Base-by-base conservation (phyloP, 2,329 filamentous ascomycete species). In the Penicillium sp. region DNA sequence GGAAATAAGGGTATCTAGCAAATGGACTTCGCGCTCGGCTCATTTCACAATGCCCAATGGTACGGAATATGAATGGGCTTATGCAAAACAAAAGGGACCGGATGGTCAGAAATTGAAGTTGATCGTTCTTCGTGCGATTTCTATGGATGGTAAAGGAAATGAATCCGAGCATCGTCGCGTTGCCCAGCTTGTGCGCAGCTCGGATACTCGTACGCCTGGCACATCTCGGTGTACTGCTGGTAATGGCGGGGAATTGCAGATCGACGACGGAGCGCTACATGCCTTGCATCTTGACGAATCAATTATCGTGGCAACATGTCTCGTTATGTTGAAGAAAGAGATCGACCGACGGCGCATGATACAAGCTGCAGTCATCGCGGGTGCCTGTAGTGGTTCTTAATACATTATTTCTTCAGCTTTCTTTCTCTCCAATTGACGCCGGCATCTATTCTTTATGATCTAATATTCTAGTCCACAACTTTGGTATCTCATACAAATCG, bases 301-400 rank as follows among this genome's bases (percentile, higher is more conserved):
- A n/a, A 58, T 86, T 20, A 75, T 82, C 9, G 76, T 87, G 18
- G 78, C 80, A 42, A 85, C 81, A 15, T 84, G 80, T 55, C 61
- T 88, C 53, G 69, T 80, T 15, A 85, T 88, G 84, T 67, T 88
- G 61, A 87, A 88, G 79, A 84, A 82, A 70, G 86, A 88, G 76
- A 73, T 85, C 48, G 85, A 88, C 67, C 74, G 85, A 41, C 74
- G 82, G 59, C 75, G 82, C 55, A 66, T 75, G 56, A 69, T 81
- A 48, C 82, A 87, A 74, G 69, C 78, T 43, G 76, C 78, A 54
- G 70, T 77, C 3, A 76, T 84, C 20, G 61, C 53, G 4, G 53
- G 62, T 18, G 59, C 33, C 7, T 56, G 26, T 20, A 58, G 48
- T 44, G 48, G 58, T 43, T 33, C 23, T 29, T 49, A 33, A 31